Evolutionary conservation across 345 rosid genomes (phyloP).

Genomic region (Trapa incisa): DNA sequence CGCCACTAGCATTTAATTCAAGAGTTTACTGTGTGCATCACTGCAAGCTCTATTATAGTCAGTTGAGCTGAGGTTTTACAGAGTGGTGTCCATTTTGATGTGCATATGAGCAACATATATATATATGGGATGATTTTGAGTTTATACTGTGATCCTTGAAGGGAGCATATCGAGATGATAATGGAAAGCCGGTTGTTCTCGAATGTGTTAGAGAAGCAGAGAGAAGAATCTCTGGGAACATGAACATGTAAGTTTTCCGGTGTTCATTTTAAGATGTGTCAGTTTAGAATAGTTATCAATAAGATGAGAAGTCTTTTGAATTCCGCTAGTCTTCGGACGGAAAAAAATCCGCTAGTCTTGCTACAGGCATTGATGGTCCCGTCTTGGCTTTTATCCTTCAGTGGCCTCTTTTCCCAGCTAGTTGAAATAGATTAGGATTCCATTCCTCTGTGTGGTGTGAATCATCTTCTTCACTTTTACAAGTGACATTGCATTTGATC

Average conservation of each 20-base stretch:
- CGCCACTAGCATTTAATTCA: background rate
- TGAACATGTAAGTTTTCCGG: conserved; percentile 43
- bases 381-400: conserved; percentile 8
- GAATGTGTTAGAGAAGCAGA: conserved; percentile 91
- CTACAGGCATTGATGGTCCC: conserved; percentile 5
- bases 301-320: background rate
- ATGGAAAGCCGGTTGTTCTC: conserved; percentile 87
- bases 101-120: background rate
- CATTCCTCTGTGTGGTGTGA: conserved; percentile 3
- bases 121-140: background rate
- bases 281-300: background rate
- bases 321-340: no score
- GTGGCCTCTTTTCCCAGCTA: conserved; percentile 5
- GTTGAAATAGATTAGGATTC: background rate
- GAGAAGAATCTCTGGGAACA: conserved; percentile 63
- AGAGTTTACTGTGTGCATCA: background rate
- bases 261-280: background rate
- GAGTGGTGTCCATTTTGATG: background rate
- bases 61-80: no score
- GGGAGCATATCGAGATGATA: conserved; percentile 96
- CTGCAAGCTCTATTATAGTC: background rate
- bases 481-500: background rate
- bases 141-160: conserved; percentile 10
- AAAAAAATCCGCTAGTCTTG: background rate
- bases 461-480: background rate